A percentile compares a stretch with the other conserved stretches of the same genome.
Conservation (phyloP, 2,329 filamentous ascomycete species). For the Fusarium mangiferae region DNA sequence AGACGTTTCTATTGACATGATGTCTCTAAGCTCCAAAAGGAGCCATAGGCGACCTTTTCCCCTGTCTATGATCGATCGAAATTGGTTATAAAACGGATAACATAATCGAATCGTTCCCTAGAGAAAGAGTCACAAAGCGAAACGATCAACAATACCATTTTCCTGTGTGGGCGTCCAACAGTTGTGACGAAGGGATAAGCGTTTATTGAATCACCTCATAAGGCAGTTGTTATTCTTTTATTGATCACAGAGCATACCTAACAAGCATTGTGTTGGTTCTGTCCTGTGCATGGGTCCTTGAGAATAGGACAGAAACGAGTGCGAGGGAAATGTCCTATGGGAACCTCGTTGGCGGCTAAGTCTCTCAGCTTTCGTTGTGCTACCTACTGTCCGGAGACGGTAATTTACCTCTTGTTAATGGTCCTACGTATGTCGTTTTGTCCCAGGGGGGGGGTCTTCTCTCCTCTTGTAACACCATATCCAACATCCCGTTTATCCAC, state of each 20-base stretch:
- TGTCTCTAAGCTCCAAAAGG: background rate
- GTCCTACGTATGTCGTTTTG: background rate
- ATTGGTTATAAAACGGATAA: background rate
- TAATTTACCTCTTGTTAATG: background rate
- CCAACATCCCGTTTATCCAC: background rate
- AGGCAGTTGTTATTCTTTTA: background rate
- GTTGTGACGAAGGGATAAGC: background rate
- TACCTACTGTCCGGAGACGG: background rate
- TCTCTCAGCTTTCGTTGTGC: background rate
- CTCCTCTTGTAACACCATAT: background rate
- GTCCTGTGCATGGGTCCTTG: background rate
- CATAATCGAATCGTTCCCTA: background rate
- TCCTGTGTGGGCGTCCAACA: background rate
- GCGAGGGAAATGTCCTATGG: background rate
- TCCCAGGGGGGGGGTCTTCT: background rate
- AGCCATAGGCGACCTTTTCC: background rate
- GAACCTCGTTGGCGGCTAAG: background rate
- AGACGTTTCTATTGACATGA: background rate
- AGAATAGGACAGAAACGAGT: background rate
- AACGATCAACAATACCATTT: background rate
- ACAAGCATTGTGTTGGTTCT: background rate
- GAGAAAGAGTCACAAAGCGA: background rate
- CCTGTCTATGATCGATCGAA: background rate
- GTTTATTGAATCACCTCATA: background rate
- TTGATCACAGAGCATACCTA: background rate